Evolutionary conservation across 495 filamentous ascomycete genomes (phyloP).

Genomic region (Collariella sp.): DNA sequence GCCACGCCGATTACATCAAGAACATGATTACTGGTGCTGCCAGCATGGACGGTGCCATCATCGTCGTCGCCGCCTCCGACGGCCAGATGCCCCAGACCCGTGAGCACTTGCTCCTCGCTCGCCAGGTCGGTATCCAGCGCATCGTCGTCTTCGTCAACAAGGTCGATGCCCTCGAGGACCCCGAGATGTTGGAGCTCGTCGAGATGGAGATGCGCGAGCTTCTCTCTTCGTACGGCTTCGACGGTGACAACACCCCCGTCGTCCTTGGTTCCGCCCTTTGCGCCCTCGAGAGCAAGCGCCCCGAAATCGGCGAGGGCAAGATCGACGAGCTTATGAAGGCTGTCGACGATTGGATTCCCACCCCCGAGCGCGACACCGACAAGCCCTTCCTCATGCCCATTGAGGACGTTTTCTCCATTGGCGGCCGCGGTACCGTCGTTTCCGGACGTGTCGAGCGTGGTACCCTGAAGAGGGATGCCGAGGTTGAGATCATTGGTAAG

Average conservation of each 20-base stretch:
- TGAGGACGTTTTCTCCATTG: slow-evolving; percentile 97
- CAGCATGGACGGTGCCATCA: slow-evolving; percentile 96
- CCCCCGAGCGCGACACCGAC: slow-evolving; percentile 78
- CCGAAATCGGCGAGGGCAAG: slow-evolving; percentile 76
- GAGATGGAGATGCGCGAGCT: slow-evolving; percentile 99
- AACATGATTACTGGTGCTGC: slow-evolving; percentile 99
- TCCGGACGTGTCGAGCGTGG: slow-evolving; percentile 98
- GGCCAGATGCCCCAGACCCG: slow-evolving; percentile 99
- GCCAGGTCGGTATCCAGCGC: slow-evolving; percentile 94
- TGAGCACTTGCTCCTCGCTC: slow-evolving; percentile 94
- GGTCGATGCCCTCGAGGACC: slow-evolving; percentile 90
- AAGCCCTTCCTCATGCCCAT: slow-evolving; percentile 99
- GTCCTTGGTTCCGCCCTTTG: slow-evolving; percentile 93
- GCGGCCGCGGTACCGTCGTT: slow-evolving; percentile 92
- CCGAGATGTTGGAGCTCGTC: slow-evolving; percentile 98
- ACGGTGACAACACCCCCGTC: slow-evolving; percentile 95
- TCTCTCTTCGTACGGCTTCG: slow-evolving; percentile 84
- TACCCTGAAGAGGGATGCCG: slow-evolving; percentile 77
- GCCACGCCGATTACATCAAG: slow-evolving; percentile 99
- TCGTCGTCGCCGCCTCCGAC: slow-evolving; percentile 96
- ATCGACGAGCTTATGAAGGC: slow-evolving; percentile 83
- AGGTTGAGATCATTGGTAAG: slow-evolving; percentile 91
- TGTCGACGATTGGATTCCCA: slow-evolving; percentile 94
- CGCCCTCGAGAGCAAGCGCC: slow-evolving; percentile 78
- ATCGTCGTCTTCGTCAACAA: slow-evolving; percentile 99